phyloP scores from a whole-genome alignment of 257 asterid genomes.

The Penstemon davidsonii region DNA sequence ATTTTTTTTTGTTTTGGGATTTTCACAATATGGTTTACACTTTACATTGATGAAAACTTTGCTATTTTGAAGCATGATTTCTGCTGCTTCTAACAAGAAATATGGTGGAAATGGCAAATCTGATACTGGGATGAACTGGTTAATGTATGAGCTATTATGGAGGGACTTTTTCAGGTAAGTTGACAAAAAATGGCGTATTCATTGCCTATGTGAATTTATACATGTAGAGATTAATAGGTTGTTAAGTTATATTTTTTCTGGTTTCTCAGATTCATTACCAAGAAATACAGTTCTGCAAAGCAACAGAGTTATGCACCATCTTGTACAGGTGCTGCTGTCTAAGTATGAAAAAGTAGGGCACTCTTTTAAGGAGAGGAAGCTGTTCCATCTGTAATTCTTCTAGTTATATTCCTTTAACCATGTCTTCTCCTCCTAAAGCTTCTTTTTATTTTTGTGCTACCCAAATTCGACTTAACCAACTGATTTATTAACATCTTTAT shows the following conservation, averaged over 20 bases:
- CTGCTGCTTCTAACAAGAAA: slow-evolving; percentile 59
- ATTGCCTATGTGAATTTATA: not conserved
- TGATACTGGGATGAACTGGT: slow-evolving; percentile 83
- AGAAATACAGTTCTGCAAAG: slow-evolving; percentile 72
- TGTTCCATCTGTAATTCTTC: too few relatives aligned
- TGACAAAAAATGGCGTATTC: not conserved
- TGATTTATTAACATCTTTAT: too few relatives aligned
- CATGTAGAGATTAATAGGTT: too few relatives aligned
- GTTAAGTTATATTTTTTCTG: not conserved
- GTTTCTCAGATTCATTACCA: slow-evolving; percentile 73
- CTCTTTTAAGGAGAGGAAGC: too few relatives aligned
- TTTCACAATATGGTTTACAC: not conserved
- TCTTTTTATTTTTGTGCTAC: too few relatives aligned
- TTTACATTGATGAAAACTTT: not conserved
- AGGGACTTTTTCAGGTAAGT: slow-evolving; percentile 51
- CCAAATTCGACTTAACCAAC: too few relatives aligned
- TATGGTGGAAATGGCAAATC: slow-evolving; percentile 49
- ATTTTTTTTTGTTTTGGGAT: not conserved
- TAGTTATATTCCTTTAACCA: too few relatives aligned
- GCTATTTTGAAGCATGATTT: slow-evolving; percentile 49
- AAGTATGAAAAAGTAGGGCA: slow-evolving; percentile 23
- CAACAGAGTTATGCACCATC: slow-evolving; percentile 62
- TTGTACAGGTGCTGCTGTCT: slow-evolving; percentile 62
- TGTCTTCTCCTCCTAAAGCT: too few relatives aligned
- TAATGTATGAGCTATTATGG: slow-evolving; percentile 95